These are phyloP conservation scores for Boletellus sp. DNA, from an alignment of 768 basidiomycete genomes.

Conservation along the genomic window DNA sequence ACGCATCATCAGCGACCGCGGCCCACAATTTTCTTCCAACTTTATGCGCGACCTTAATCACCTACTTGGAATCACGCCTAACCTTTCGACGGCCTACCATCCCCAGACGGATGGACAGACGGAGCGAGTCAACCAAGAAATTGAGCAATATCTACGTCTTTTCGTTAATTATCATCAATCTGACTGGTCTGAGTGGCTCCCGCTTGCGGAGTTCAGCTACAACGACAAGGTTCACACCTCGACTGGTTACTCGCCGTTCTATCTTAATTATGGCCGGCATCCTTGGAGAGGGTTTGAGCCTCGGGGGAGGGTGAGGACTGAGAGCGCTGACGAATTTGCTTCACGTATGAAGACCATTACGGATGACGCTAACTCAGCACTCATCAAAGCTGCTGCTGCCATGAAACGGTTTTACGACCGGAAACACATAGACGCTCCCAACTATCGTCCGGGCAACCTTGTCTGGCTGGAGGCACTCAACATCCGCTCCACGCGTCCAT, in stretches of 20 bases:
- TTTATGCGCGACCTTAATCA: too few species aligned
- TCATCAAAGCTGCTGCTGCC: conserved; percentile 18
- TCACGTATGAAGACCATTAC: neutral
- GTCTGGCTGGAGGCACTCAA: conserved; percentile 28
- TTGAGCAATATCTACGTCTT: conserved; percentile 38
- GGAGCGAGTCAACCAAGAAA: conserved; percentile 39
- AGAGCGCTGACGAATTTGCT: conserved; percentile 11
- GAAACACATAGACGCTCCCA: neutral
- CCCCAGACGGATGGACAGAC: too few species aligned
- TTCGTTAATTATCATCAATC: conserved; percentile 32
- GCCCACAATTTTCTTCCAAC: too few species aligned
- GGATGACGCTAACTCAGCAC: neutral
- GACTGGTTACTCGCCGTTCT: conserved; percentile 27
- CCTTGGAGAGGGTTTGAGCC: conserved; percentile 11
- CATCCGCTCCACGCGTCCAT: conserved; percentile 19
- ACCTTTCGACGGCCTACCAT: too few species aligned
- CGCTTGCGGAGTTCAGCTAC: conserved; percentile 33
- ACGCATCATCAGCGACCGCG: too few species aligned
- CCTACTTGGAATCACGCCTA: too few species aligned
- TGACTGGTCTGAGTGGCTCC: conserved; percentile 34
- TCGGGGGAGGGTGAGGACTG: neutral
- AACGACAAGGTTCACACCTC: conserved; percentile 30
- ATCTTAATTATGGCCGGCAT: conserved; percentile 12
- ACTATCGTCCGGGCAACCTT: conserved; percentile 18
- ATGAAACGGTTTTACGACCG: conserved; percentile 26